Evolutionary conservation across 306 rosid species (phyloP).

Genomic region (Lablab purpureus): DNA sequence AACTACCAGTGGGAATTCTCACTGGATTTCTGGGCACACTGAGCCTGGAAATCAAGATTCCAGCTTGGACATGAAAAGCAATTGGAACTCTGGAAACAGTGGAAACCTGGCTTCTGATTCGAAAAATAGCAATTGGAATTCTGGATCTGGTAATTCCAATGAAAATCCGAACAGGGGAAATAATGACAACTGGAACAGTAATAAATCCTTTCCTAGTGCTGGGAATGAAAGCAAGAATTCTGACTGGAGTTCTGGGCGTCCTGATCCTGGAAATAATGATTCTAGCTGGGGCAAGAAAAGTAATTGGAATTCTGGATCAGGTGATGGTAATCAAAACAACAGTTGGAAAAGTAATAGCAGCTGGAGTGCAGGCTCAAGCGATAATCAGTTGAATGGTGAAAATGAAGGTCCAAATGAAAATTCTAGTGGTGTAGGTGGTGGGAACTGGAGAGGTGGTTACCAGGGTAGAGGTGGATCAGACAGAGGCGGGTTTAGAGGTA

Average conservation of each 20-base stretch:
- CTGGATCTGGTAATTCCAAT: constrained; percentile 35
- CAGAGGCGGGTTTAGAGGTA: constrained; percentile 67
- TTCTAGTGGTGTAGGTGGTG: constrained; percentile 51
- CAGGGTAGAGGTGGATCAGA: constrained; percentile 47
- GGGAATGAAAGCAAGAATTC: constrained; percentile 42
- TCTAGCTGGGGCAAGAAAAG: constrained; percentile 57
- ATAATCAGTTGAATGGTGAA: constrained; percentile 37
- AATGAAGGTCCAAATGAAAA: constrained; percentile 47
- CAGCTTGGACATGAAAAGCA: constrained; percentile 42
- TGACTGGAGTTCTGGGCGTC: constrained; percentile 46
- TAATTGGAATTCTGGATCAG: constrained; percentile 57
- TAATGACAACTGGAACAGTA: constrained; percentile 10
- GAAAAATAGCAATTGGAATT: constrained; percentile 39
- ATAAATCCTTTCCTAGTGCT: constrained; percentile 38
- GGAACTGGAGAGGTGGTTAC: constrained; percentile 70
- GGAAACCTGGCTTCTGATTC: constrained; percentile 38
- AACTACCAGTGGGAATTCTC: constrained; percentile 14
- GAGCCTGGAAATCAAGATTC: constrained; percentile 43
- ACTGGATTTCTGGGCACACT: constrained; percentile 39
- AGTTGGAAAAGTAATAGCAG: constrained; percentile 51
- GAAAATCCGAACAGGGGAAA: constrained; percentile 42
- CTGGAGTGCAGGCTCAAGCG: constrained; percentile 51
- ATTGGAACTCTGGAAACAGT: constrained; percentile 46
- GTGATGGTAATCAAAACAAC: constrained; percentile 31
- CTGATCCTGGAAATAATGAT: constrained; percentile 47